These are phyloP conservation scores for Sclerotiophoma versabilis DNA, from an alignment of 2,329 filamentous ascomycete genomes.

Conservation along the genomic window DNA sequence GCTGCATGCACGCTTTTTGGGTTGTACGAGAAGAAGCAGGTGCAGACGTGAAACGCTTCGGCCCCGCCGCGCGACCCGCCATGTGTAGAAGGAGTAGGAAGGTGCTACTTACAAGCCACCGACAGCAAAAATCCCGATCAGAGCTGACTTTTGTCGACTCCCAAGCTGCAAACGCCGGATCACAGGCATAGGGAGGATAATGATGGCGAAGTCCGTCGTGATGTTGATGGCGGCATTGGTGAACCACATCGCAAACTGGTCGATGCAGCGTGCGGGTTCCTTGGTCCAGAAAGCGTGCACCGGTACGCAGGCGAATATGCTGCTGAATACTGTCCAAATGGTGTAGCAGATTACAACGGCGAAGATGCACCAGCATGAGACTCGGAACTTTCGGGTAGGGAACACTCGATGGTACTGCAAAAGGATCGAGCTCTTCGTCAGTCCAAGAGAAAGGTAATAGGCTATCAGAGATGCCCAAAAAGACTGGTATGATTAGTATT, in stretches of 20 bases:
- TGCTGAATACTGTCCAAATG: conserved; percentile 42
- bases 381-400: conserved; percentile 35
- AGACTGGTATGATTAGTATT: conserved; percentile 26
- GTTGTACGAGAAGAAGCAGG: conserved; percentile 13
- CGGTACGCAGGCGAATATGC: conserved; percentile 44
- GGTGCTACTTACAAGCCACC: conserved; percentile 49
- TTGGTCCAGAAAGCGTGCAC: conserved; percentile 45
- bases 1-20: background rate
- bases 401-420: conserved; percentile 45
- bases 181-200: conserved; percentile 46
- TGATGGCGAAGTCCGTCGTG: conserved; percentile 42
- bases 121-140: conserved; percentile 49
- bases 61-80: conserved; percentile 3
- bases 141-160: conserved; percentile 44
- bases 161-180: conserved; percentile 45
- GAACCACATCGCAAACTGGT: conserved; percentile 42
- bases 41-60: conserved; percentile 10
- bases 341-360: conserved; percentile 36
- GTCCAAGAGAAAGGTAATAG: conserved; percentile 43
- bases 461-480: conserved; percentile 45
- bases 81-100: background rate
- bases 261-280: conserved; percentile 39
- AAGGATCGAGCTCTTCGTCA: conserved; percentile 45
- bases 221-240: conserved; percentile 45
- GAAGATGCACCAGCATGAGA: conserved; percentile 34